Conservation (phyloP, 176 grass and related monocot species). For the Leersia perrieri region DNA sequence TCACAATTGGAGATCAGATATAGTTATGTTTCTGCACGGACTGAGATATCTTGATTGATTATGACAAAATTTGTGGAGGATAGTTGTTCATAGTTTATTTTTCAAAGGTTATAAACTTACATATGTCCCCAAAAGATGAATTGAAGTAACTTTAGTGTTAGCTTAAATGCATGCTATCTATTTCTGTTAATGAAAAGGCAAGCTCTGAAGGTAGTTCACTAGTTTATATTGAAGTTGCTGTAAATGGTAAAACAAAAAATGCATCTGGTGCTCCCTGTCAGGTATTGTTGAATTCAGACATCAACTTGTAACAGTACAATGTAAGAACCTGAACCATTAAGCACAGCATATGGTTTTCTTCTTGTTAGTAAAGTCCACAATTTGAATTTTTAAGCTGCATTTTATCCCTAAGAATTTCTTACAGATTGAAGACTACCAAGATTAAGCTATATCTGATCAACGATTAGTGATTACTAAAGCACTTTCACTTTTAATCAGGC, state of each 20-base stretch:
- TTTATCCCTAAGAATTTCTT: background rate
- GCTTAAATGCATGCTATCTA: background rate
- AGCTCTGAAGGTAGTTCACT: background rate
- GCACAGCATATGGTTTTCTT: background rate
- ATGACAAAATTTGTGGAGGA: background rate
- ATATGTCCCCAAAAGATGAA: background rate
- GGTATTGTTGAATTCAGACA: background rate
- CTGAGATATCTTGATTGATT: background rate
- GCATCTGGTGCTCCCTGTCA: background rate
- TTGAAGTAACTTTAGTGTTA: background rate
- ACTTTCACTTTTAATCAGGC: constrained; percentile 57
- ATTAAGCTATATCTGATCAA: background rate
- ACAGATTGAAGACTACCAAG: background rate
- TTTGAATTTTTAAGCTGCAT: background rate
- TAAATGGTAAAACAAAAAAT: background rate
- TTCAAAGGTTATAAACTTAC: background rate
- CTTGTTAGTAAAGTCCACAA: background rate
- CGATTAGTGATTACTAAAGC: background rate
- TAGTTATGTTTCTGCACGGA: background rate
- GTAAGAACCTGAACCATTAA: background rate
- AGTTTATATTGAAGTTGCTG: background rate
- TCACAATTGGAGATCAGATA: background rate
- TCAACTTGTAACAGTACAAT: background rate
- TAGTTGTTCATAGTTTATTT: background rate
- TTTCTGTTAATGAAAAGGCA: background rate